These are phyloP conservation scores for Russula sp. DNA, from an alignment of 768 basidiomycete genomes.

Conservation along the genomic window DNA sequence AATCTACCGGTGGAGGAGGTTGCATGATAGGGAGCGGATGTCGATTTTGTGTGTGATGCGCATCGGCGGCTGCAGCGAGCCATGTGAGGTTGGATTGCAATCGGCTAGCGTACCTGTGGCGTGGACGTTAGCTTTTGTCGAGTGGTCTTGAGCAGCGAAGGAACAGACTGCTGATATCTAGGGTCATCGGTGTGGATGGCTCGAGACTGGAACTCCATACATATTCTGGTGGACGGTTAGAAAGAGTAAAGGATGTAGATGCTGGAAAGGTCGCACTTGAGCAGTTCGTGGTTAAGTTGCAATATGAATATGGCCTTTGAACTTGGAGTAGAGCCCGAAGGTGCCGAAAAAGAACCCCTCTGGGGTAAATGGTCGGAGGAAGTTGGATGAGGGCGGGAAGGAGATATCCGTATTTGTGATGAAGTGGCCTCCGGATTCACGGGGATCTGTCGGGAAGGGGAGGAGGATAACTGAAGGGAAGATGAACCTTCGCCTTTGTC, in stretches of 20 bases:
- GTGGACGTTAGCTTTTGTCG: conserved; percentile 19
- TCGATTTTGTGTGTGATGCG: conserved; percentile 23
- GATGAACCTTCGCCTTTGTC: conserved; percentile 20
- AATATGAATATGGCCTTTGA: conserved; percentile 55
- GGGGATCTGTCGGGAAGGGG: conserved; percentile 9
- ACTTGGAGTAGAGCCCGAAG: conserved; percentile 21
- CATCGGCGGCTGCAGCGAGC: conserved; percentile 63
- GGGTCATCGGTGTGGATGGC: conserved; percentile 41
- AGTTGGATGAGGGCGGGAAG: conserved; percentile 26
- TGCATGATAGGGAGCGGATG: conserved; percentile 52
- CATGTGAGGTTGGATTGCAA: conserved; percentile 66
- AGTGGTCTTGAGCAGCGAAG: conserved; percentile 9
- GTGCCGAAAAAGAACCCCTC: conserved; percentile 16
- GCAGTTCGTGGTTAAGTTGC: conserved; percentile 60
- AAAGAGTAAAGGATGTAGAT: background rate
- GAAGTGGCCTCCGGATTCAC: conserved; percentile 8
- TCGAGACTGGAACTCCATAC: conserved; percentile 52
- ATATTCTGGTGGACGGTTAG: conserved; percentile 37
- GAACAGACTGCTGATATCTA: conserved; percentile 51
- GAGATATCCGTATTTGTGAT: conserved; percentile 18
- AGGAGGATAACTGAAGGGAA: conserved; percentile 8
- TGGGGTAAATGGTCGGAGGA: conserved; percentile 13
- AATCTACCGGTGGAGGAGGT: conserved; percentile 44
- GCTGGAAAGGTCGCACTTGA: conserved; percentile 43
- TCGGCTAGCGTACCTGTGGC: conserved; percentile 47